phyloP scores from a whole-genome alignment of 139 green algal species.

The Dunaliella sp. region DNA sequence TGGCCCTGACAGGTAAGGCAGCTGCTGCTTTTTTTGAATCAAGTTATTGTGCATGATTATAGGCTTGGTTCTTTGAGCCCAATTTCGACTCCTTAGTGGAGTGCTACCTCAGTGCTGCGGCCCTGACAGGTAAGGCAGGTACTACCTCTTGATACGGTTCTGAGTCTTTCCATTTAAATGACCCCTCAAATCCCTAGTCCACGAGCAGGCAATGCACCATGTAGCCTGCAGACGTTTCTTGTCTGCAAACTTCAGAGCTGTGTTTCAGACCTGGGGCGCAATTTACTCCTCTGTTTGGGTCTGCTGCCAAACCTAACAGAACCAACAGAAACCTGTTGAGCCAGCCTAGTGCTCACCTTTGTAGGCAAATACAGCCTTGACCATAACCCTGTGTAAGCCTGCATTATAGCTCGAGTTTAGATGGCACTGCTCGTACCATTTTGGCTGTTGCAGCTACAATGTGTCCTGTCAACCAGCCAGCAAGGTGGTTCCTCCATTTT shows the following conservation, averaged over 20 bases:
- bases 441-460: background rate
- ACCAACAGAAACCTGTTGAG: too few species aligned
- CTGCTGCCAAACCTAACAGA: too few species aligned
- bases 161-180: background rate
- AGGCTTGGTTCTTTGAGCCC: background rate
- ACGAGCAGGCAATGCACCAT: background rate
- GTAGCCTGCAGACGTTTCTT: background rate
- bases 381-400: background rate
- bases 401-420: background rate
- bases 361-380: background rate
- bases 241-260: too few species aligned
- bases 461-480: background rate
- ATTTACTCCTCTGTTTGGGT: too few species aligned
- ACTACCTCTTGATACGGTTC: background rate
- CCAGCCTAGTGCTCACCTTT: too few species aligned
- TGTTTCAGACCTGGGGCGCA: too few species aligned
- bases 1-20: constrained; percentile 12
- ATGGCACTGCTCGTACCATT: background rate
- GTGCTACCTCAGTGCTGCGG: constrained; percentile 22
- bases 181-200: background rate
- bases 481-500: background rate
- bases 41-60: background rate
- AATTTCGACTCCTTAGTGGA: constrained; percentile 69
- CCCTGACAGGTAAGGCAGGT: background rate
- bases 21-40: background rate